Base-by-base conservation (phyloP, 805 yeast genomes). In the Scheffersomyces amazonensis region DNA sequence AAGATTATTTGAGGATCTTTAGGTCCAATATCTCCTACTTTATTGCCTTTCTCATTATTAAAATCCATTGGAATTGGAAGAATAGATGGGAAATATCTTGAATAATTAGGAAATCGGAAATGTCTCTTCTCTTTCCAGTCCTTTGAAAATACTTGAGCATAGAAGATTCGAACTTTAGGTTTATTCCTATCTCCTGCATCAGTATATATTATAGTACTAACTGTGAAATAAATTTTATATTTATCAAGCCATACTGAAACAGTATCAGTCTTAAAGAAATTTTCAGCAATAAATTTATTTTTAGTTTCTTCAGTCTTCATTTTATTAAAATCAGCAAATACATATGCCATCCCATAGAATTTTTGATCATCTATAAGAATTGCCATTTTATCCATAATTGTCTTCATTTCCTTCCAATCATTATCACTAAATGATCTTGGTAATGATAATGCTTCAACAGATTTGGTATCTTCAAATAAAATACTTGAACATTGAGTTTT, bases 211-310 rank as follows among this genome's bases (percentile, higher is more conserved):
- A 62, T 38, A 36, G 66, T 40, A 20, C 62, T 55, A 4, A 60
- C 53, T 55, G 53, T 50, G 17, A 50, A 53, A 40, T 60, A 62
- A 5, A 60, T 52, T 4, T 60, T 53, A 29, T 54, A 60, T 16
- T 58, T 53, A 35, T 53, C 47, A 16, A 62, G 42, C 58, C 58
- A 61, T 1, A 57, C 60, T 2, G 62, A 50, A 3, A 63, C 7
- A 10, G 5, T 5, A 24, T 12, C 12, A 10, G n/a, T 10, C 12
- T 24, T 24, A 24, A 24, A 24, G 5, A 5, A 24, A 10, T 24
- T 24, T 12, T 24, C n/a, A 9, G 6, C 5, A 24, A 24, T 6
- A 7, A 24, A 10, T 10, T 24, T 13, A 24, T 6, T 11, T 24
- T 10, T 9, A 7, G 7, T 9, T 7, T 24, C 12, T 12, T 24